Conservation (phyloP, 805 yeast genomes). For the Vanderwaltozyma polyspora region DNA sequence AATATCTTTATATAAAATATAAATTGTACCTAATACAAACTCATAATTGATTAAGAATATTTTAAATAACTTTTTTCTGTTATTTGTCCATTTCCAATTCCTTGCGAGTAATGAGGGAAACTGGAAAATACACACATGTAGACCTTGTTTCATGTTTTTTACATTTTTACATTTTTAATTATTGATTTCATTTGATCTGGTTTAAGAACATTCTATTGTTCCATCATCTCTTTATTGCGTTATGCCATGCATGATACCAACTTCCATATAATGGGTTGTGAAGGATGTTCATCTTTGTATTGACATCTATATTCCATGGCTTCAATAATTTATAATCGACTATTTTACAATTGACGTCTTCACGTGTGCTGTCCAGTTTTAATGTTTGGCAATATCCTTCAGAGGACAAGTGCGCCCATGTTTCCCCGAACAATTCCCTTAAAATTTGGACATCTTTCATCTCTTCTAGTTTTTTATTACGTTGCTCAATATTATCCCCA, state of each 20-base stretch:
- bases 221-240: conserved; percentile 2
- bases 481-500: conserved; percentile 11
- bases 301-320: conserved; percentile 18
- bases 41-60: no score
- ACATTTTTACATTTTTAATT: no score
- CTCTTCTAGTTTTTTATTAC: conserved; percentile 7
- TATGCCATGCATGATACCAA: conserved; percentile 5
- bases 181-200: no score
- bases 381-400: conserved; percentile 11
- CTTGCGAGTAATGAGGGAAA: no score
- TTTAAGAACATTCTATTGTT: no score
- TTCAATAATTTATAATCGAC: conserved; percentile 13
- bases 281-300: background rate
- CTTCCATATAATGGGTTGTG: conserved; percentile 3
- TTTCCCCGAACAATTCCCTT: conserved; percentile 20
- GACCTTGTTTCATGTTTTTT: no score
- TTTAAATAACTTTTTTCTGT: no score
- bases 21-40: no score
- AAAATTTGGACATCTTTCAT: conserved; percentile 17
- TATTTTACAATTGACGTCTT: conserved; percentile 9
- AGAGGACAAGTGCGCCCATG: conserved; percentile 23
- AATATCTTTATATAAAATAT: no score
- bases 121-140: no score
- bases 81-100: no score
- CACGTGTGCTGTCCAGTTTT: background rate